These are phyloP conservation scores for Pseudozyma sp. DNA, from an alignment of 1,284 basidiomycete genomes.

Conservation along the genomic window DNA sequence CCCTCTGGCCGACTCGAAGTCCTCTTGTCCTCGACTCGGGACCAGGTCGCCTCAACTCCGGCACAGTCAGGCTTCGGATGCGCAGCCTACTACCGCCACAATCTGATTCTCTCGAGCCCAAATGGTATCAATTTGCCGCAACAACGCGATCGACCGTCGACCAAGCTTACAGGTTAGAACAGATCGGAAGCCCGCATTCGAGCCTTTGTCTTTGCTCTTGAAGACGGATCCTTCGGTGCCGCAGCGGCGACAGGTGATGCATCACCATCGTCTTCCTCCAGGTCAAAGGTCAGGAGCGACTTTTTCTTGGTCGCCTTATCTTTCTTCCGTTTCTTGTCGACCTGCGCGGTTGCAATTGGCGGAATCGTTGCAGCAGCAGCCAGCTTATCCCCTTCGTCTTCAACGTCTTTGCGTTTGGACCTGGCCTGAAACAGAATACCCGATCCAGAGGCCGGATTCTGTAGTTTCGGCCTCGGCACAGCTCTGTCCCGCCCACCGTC, in stretches of 20 bases:
- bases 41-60: background rate
- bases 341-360: constrained; percentile 73
- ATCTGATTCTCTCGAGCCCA: too few relatives aligned
- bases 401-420: constrained; percentile 20
- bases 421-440: constrained; percentile 28
- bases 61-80: too few relatives aligned
- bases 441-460: constrained; percentile 17
- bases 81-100: too few relatives aligned
- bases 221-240: background rate
- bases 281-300: constrained; percentile 38
- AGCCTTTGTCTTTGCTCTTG: constrained; percentile 8
- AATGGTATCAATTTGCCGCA: too few relatives aligned
- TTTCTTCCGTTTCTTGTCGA: constrained; percentile 72
- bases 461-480: constrained; percentile 16
- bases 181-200: constrained; percentile 30
- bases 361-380: background rate
- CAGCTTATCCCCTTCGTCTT: constrained; percentile 68
- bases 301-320: constrained; percentile 14
- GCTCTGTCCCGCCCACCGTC: background rate
- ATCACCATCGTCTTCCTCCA: constrained; percentile 71
- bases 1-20: too few relatives aligned
- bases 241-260: background rate
- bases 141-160: background rate
- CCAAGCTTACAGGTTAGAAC: constrained; percentile 13
- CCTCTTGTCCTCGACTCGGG: background rate